Base-by-base conservation (phyloP, 2,329 filamentous ascomycete species). In the Fusarium cyanostomum region DNA sequence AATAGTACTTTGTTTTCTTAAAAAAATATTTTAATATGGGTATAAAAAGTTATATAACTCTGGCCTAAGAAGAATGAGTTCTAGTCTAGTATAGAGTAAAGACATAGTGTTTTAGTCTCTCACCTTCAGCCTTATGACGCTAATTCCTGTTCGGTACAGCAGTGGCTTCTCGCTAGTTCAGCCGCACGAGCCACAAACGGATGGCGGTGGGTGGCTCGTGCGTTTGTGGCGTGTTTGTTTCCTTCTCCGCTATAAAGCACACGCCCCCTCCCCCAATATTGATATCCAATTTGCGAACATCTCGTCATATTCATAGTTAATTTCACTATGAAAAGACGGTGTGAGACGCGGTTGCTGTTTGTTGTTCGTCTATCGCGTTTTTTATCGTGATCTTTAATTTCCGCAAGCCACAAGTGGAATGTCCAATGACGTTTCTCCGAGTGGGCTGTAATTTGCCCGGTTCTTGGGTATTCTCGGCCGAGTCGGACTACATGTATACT, bases 281-380 rank as follows among this genome's bases (percentile, higher is more conserved):
- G 2, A 41, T 27, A 34, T 53, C 21, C 27, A 48, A 26, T 45
- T 52, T 38, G 13, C 41, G 16, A 56, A 10, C 9, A 26, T 21
- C 27, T 27, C 34, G 13, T 26, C 12, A 38, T 37, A 11, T 13
- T 16, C 8, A 13, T 30, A 24, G 26, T 35, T 16, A 28, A 31
- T 9, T 51, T 31, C 43, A 43, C 49, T 50, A 45, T 64, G 62
- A 66, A 66, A 66, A 66, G 53, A 66, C 62, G 58, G 58, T 66
- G 62, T 66, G 34, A 44, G 31, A 33, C 26, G 48, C 28, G 34
- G 26, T 24, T 60, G 45, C 54, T 60, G 21, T 53, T 56, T 64
- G 44, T 52, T 64, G 13, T 56, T 64, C 45, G 26, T 12, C 15
- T 31, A 46, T 39, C 44, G 59, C 49, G 54, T 55, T 34, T 44